Percentiles rank a stretch among this genome's conserved stretches.
Evolutionary conservation across 1,139 yeast genomes (phyloP).

Genomic region (Geotrichum candidum): DNA sequence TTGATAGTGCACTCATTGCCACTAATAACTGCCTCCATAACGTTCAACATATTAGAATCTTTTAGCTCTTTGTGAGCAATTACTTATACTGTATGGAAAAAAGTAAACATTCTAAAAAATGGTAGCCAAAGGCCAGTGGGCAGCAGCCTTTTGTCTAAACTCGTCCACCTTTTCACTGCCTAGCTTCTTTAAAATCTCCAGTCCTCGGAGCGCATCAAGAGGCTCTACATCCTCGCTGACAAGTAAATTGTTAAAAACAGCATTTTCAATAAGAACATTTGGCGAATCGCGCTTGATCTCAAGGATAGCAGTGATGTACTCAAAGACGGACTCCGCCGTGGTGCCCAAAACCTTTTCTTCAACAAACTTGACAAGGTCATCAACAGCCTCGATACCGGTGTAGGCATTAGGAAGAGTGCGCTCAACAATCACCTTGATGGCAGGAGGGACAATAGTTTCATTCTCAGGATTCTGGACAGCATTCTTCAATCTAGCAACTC

Average conservation of each 20-base stretch:
- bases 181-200: constrained; percentile 17
- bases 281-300: constrained; percentile 3
- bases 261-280: constrained; percentile 21
- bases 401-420: constrained; percentile 31
- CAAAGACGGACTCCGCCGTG: constrained; percentile 12
- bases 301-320: constrained; percentile 11
- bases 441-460: constrained; percentile 28
- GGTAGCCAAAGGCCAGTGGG: constrained; percentile 26
- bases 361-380: constrained; percentile 24
- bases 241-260: constrained; percentile 20
- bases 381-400: constrained; percentile 27
- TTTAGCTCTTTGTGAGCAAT: background rate
- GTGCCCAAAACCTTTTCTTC: constrained; percentile 25
- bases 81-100: background rate
- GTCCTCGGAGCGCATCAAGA: constrained; percentile 1
- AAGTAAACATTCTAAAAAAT: constrained; percentile 9
- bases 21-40: background rate
- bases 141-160: constrained; percentile 17
- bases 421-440: constrained; percentile 31
- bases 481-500: constrained; percentile 27
- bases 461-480: constrained; percentile 23
- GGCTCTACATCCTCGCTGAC: constrained; percentile 9
- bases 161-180: constrained; percentile 20
- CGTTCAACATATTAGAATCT: constrained; percentile 20
- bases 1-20: background rate